Evolutionary conservation across 257 asterid species (phyloP).

Genomic region (Ligustrum vulgare): DNA sequence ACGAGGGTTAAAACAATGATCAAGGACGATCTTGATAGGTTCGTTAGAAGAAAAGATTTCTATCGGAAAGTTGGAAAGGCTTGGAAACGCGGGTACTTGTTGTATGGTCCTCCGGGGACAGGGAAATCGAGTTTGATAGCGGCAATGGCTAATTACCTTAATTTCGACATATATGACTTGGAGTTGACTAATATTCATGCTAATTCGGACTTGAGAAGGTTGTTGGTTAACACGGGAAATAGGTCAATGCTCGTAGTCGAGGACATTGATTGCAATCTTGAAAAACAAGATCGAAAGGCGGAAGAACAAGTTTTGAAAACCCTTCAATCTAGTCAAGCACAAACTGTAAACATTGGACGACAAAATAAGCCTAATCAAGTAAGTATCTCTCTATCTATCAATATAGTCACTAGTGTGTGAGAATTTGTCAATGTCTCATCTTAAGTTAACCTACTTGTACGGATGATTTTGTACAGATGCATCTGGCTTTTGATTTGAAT

Average conservation of each 20-base stretch:
- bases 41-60: constrained; percentile 39
- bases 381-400: neutral
- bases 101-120: constrained; percentile 56
- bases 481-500: no score
- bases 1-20: constrained; percentile 40
- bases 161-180: constrained; percentile 53
- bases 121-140: constrained; percentile 59
- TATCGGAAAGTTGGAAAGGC: constrained; percentile 54
- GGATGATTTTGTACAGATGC: no score
- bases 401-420: neutral
- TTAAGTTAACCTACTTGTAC: no score
- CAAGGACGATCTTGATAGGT: constrained; percentile 44
- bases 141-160: constrained; percentile 56
- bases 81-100: constrained; percentile 57
- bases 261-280: constrained; percentile 47
- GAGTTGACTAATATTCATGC: constrained; percentile 37
- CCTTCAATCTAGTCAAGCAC: constrained; percentile 32
- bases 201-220: constrained; percentile 40
- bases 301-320: constrained; percentile 38
- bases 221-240: constrained; percentile 38
- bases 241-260: constrained; percentile 53
- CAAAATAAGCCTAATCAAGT: constrained; percentile 34
- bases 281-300: constrained; percentile 34
- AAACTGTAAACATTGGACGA: constrained; percentile 38
- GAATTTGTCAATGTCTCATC: neutral